Base-by-base conservation (phyloP, 805 yeast species). In the Brettanomyces naardenensis region DNA sequence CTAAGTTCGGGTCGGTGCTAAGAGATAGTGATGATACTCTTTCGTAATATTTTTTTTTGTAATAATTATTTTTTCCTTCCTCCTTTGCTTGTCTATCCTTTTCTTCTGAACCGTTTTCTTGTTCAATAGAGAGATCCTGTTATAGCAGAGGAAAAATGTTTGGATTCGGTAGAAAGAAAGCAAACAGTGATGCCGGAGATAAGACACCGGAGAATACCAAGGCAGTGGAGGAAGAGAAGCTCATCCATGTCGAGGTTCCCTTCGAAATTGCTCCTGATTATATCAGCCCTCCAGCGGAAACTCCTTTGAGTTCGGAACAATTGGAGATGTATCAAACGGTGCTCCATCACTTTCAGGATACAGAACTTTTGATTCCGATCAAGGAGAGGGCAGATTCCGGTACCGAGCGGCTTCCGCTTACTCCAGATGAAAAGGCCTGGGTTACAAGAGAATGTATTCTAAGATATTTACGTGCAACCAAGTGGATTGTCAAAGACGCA, bases 401-500 rank as follows among this genome's bases (percentile, higher is more conserved):
- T 18, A 55, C 58, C 2, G 58, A 58, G n/a, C 57, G 59, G 36
- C 54, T 54, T 30, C 61, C 68, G 2, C 53, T 69, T 32, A 56
- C 54, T 40, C 59, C 54, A 17, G 64, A 64, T 32, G 98, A 92
- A 59, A 82, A 78, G 58, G 80, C 95, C 0, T 92, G 98, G 98
- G 66, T 92, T 39, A 84, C 97, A 2, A 73, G 82, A 50, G 98
- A 92, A 58, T 92, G 98, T 56, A 68, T 92, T 41, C 61, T 87
- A 51, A 74, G 99, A 56, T 92, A 92, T 57, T 64, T 90, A 39
- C 73, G 97, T 39, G 99, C 98, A 19, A 83, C 96, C 19, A 90
- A 87, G 58, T 92, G 98, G 98, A 69, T 73, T 22, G 69, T 69
- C 1, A 60, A 69, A 21, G 85, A 80, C 10, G 84, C 94, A 28